These are phyloP conservation scores for Serendipita sp. DNA, from an alignment of 768 basidiomycete genomes.

Conservation along the genomic window DNA sequence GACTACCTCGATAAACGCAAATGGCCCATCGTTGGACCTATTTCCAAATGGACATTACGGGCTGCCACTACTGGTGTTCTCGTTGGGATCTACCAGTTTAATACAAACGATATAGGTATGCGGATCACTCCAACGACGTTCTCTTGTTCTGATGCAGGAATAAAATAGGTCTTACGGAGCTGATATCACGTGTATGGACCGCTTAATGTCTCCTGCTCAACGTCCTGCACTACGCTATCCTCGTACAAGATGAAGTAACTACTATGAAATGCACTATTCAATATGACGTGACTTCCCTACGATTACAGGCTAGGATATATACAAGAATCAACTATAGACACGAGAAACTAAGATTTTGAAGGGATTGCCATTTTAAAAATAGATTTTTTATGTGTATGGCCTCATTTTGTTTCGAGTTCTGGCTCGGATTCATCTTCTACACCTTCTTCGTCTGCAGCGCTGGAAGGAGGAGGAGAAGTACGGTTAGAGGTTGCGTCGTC, in stretches of 20 bases:
- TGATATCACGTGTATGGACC: conserved; percentile 68
- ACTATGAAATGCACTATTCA: too few relatives aligned
- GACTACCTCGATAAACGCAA: conserved; percentile 93
- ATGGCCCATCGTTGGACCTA: conserved; percentile 64
- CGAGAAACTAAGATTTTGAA: too few relatives aligned
- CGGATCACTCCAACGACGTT: conserved; percentile 12
- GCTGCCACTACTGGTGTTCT: conserved; percentile 63
- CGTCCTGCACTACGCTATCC: too few relatives aligned
- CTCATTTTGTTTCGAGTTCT: too few relatives aligned
- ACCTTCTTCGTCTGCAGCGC: background rate
- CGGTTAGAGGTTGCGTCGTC: background rate
- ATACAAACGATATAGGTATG: conserved; percentile 94
- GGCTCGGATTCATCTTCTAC: too few relatives aligned
- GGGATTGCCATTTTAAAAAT: too few relatives aligned
- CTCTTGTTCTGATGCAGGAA: background rate
- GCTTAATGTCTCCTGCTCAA: conserved; percentile 30
- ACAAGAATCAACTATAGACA: too few relatives aligned
- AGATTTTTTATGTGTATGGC: too few relatives aligned
- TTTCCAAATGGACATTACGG: conserved; percentile 62
- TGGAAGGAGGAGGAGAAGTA: background rate
- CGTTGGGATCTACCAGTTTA: conserved; percentile 92
- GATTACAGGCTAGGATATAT: too few relatives aligned
- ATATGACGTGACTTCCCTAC: too few relatives aligned
- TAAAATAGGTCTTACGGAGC: conserved; percentile 54
- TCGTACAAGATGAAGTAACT: too few relatives aligned